A percentile compares a stretch with the other conserved stretches of the same genome.
These are phyloP conservation scores for Wickerhamomyces ciferrii DNA, from an alignment of 805 yeast genomes.

Conservation along the genomic window DNA sequence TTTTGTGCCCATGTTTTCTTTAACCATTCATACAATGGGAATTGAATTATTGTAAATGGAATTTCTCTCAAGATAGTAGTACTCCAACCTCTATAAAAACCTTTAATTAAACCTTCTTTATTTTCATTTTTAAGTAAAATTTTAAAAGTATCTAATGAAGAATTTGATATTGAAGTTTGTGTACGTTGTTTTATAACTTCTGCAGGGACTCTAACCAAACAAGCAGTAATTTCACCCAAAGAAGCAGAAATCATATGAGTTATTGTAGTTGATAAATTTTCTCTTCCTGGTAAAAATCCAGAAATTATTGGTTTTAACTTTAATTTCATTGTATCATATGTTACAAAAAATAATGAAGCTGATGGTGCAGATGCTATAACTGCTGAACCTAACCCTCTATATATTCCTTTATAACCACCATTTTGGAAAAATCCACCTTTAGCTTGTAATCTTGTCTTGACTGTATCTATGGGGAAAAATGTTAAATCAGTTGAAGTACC, in stretches of 20 bases:
- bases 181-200: conserved; percentile 95
- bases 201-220: conserved; percentile 92
- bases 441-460: conserved; percentile 93
- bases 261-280: conserved; percentile 26
- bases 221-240: conserved; percentile 88
- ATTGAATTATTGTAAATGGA: conserved; percentile 94
- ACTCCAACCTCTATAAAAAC: conserved; percentile 89
- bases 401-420: conserved; percentile 92
- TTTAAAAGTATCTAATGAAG: conserved; percentile 65
- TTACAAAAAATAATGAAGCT: conserved; percentile 71
- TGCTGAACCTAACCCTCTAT: conserved; percentile 89
- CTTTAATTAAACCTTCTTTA: conserved; percentile 74
- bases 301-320: conserved; percentile 32
- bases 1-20: conserved; percentile 54
- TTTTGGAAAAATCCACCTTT: conserved; percentile 88
- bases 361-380: conserved; percentile 93
- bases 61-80: conserved; percentile 93
- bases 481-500: conserved; percentile 94
- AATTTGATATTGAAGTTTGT: conserved; percentile 54
- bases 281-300: conserved; percentile 21
- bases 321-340: conserved; percentile 74
- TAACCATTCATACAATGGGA: conserved; percentile 85
- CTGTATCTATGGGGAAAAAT: conserved; percentile 93
- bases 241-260: conserved; percentile 89
- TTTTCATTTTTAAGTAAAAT: conserved; percentile 55